Base-by-base conservation (phyloP, 73 alveolate species). In the Paramecium tetraurelia region DNA sequence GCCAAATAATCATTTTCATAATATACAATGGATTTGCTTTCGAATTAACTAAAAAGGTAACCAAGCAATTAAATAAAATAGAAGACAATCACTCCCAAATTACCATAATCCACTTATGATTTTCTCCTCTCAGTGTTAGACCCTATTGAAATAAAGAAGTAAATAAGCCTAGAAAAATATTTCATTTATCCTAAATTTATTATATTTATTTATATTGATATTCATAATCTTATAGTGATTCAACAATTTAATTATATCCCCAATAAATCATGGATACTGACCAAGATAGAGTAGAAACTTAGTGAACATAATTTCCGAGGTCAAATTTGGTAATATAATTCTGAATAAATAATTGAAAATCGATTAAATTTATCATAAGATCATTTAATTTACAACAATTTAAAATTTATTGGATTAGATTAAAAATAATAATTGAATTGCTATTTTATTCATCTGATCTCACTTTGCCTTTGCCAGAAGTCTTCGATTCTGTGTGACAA, bases 1-100 rank as follows among this genome's bases (percentile, higher is more conserved):
- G 86, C 86, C 63, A 72, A 72, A 72, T 72, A 72, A 72, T 72
- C 59, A 21, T 36, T 36, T 24, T 72, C 86, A 11, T 14, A 40
- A 36, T 9, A 36, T 16, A 40, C 36, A 2, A 72, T 36, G 36
- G 86, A 40, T 72, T 72, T 72, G 57, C 59, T 36, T 18, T 72
- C 63, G 40, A 36, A 72, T 72, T 72, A 22, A 36, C 59, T 36
- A 72, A 36, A 72, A 12, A 72, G 12, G 14, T 72, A 72, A 36
- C 86, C 86, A 35, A 72, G 59, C 24, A 72, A 72, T 38, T 72
- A 18, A 4, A 72, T 33, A 21, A 72, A 72, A 40, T 72, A 72
- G n/a, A 36, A 36, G 27, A 38, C 36, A 21, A 72, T 63, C 50
- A 63, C 12, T 7, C 50, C 84, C 48, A 63, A 6, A 63, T 63